Base-by-base conservation (phyloP, 768 basidiomycete genomes). In the Tricholoma bakamatsutake region DNA sequence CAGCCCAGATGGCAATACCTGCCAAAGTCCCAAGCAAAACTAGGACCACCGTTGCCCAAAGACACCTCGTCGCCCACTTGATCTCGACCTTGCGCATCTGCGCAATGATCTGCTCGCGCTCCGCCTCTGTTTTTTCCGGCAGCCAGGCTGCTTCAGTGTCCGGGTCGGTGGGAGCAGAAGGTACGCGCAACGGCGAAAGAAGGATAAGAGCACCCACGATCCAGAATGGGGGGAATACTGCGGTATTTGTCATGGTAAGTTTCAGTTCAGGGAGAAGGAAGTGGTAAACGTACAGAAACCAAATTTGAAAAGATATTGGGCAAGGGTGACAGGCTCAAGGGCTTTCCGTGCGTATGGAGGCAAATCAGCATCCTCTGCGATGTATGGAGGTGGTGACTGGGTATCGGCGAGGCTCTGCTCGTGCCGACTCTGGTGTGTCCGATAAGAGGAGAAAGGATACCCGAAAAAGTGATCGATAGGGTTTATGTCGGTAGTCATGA, bases 171-270 rank as follows among this genome's bases (percentile, higher is more conserved):
- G 46, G 46, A 12, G 64, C 43, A 3, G 69, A 67, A 12, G 76
- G 74, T 35, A 77, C 72, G 39, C 73, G 79, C 49, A 84, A 67
- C 9, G 83, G 82, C 6, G 76, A 77, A 47, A 79, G 65, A 17
- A 85, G 74, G 60, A 85, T 80, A 63, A 80, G 71, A 27, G 77
- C 73, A 18, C 83, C 83, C 53, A 84, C 70, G 45, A 78, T 72
- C 83, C 83, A 85, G 66, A 85, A 84, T 39, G 79, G 71, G 2
- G 80, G 80, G 65, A 85, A 85, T 50, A 84, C 83, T 85, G 37
- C 15, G n/a, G 5, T 50, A 34, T 21, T 53, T 17, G 45, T 17
- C 12, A 46, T 30, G 11, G 58, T 52, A 33, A 55, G 54, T 52
- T 59, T 46, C 53, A 17, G 24, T 39, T 3, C 28, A 8, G 8